These are phyloP conservation scores for Calendula officinalis DNA, from an alignment of 129 eudicot genomes.

Conservation along the genomic window DNA sequence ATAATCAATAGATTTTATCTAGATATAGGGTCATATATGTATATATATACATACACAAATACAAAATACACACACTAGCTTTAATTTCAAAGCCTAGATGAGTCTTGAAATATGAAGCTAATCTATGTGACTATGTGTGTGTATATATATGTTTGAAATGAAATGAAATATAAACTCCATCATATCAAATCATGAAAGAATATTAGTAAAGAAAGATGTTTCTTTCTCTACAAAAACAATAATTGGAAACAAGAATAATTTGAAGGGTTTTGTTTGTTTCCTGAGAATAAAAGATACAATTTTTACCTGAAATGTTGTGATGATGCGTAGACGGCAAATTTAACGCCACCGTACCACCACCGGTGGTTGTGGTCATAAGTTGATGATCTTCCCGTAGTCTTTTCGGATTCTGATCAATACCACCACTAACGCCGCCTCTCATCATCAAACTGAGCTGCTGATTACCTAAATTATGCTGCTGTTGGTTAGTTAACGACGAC, in stretches of 20 bases:
- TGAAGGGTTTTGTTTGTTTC: slow-evolving; percentile 33
- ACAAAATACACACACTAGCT: slow-evolving; percentile 25
- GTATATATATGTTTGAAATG: neutral
- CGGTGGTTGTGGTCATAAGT: slow-evolving; percentile 2
- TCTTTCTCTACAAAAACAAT: slow-evolving; percentile 17
- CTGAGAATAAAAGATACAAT: slow-evolving; percentile 1
- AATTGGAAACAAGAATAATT: slow-evolving; percentile 30
- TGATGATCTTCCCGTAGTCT: slow-evolving; percentile 47
- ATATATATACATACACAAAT: neutral
- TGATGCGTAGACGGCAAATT: slow-evolving; percentile 27
- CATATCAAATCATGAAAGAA: slow-evolving; percentile 25
- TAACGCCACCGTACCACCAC: slow-evolving; percentile 18
- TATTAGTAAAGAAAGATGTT: neutral
- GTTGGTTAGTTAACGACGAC: slow-evolving; percentile 27
- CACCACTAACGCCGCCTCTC: slow-evolving; percentile 33
- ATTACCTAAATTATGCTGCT: slow-evolving; percentile 31
- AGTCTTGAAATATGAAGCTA: slow-evolving; percentile 39
- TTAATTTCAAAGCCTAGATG: slow-evolving; percentile 32
- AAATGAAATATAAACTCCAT: slow-evolving; percentile 16
- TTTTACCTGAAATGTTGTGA: slow-evolving; percentile 23
- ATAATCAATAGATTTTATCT: slow-evolving; percentile 32
- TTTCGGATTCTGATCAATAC: slow-evolving; percentile 39
- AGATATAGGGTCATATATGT: slow-evolving; percentile 21
- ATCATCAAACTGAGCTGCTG: slow-evolving; percentile 43
- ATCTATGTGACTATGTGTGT: slow-evolving; percentile 16